These are phyloP conservation scores for Pneumocystis wakefieldiae DNA, from an alignment of 1,139 yeast genomes.

Conservation along the genomic window DNA sequence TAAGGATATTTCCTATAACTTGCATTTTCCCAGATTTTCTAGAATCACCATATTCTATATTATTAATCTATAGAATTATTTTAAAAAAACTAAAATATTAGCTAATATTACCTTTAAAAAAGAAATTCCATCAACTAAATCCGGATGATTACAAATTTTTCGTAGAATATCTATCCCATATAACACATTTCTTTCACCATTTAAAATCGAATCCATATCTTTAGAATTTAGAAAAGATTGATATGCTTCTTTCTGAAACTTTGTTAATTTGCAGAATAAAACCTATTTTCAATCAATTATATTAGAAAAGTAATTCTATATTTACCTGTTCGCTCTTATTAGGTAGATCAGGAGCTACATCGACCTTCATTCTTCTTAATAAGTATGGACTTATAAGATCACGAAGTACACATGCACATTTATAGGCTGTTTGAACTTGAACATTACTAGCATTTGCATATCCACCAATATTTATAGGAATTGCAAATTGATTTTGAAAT, in stretches of 20 bases:
- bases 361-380: constrained; percentile 71
- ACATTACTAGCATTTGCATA: constrained; percentile 93
- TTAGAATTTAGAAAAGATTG: constrained; percentile 59
- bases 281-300: constrained; percentile 30
- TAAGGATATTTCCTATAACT: constrained; percentile 61
- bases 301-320: background rate
- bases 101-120: constrained; percentile 20
- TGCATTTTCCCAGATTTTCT: constrained; percentile 77
- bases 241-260: constrained; percentile 58
- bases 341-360: constrained; percentile 94
- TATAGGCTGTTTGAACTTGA: constrained; percentile 91
- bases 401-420: constrained; percentile 81
- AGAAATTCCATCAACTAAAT: constrained; percentile 48
- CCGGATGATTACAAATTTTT: constrained; percentile 94
- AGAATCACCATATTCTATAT: constrained; percentile 48
- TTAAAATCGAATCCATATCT: constrained; percentile 55
- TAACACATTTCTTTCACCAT: constrained; percentile 66
- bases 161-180: constrained; percentile 82
- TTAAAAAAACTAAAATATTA: background rate
- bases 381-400: constrained; percentile 83
- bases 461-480: constrained; percentile 94
- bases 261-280: constrained; percentile 71
- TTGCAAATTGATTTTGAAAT: constrained; percentile 78
- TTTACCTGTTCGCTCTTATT: constrained; percentile 60
- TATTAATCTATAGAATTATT: constrained; percentile 20